phyloP scores from a whole-genome alignment of 495 filamentous ascomycete genomes.

The Bombardia bombarda region DNA sequence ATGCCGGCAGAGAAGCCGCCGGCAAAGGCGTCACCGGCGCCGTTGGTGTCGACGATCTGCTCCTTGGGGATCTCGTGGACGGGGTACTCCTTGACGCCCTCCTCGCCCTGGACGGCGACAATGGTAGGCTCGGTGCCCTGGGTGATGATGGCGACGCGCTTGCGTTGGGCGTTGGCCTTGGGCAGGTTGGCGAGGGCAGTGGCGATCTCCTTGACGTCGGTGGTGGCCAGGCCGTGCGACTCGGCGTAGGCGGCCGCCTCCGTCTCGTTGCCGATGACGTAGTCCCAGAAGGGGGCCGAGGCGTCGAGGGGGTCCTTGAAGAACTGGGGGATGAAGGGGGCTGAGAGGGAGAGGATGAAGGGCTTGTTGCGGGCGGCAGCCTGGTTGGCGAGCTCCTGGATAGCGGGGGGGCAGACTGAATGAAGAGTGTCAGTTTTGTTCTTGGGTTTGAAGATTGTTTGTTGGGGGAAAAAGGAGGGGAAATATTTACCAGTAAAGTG shows the following conservation, averaged over 20 bases:
- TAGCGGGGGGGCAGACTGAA: conserved; percentile 82
- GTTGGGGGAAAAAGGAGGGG: background rate
- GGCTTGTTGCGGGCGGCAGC: conserved; percentile 82
- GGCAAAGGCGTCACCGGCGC: conserved; percentile 94
- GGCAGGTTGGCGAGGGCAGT: conserved; percentile 76
- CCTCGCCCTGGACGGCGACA: conserved; percentile 61
- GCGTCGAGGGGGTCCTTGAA: conserved; percentile 93
- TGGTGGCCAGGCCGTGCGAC: conserved; percentile 63
- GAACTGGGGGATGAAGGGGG: conserved; percentile 93
- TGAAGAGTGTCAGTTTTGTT: conserved; percentile 1
- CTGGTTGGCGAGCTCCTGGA: conserved; percentile 80
- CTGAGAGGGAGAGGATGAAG: conserved; percentile 83
- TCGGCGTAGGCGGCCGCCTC: conserved; percentile 83
- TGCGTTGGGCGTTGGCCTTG: conserved; percentile 77
- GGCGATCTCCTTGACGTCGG: conserved; percentile 79
- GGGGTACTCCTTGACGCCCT: conserved; percentile 64
- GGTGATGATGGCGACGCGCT: conserved; percentile 80
- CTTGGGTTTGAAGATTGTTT: no score
- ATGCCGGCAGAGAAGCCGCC: conserved; percentile 88
- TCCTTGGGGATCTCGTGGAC: conserved; percentile 67
- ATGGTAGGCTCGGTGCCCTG: conserved; percentile 88
- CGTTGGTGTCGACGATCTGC: conserved; percentile 89
- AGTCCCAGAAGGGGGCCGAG: conserved; percentile 85
- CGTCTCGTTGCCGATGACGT: conserved; percentile 93
- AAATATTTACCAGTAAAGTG: conserved; percentile 38